Evolutionary conservation across 371 early-diverging fungal species (phyloP).

Genomic region (Fennellomyces sp.): DNA sequence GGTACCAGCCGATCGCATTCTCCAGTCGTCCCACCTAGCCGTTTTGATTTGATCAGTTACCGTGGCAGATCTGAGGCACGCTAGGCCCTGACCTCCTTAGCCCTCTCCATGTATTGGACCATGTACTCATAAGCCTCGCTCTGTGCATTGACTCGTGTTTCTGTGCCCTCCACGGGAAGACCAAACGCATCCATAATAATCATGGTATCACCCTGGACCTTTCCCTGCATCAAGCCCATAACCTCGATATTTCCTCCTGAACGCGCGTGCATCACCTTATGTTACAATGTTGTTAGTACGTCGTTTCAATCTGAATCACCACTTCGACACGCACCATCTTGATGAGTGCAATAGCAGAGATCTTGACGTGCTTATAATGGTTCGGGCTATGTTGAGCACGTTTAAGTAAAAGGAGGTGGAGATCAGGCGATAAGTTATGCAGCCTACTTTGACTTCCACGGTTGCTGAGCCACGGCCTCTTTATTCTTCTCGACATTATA

Average conservation of each 20-base stretch:
- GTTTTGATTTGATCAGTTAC: no score
- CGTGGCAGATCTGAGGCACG: no score
- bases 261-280: conserved; percentile 93
- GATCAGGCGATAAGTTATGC: background rate
- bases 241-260: conserved; percentile 96
- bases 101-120: conserved; percentile 88
- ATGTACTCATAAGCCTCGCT: conserved; percentile 96
- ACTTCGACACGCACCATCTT: no score
- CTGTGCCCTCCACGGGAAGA: conserved; percentile 97
- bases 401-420: background rate
- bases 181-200: conserved; percentile 96
- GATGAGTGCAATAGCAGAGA: conserved; percentile 94
- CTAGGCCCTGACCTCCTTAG: conserved; percentile 65
- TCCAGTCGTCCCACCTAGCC: conserved; percentile 93
- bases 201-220: conserved; percentile 86
- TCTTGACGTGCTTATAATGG: conserved; percentile 88
- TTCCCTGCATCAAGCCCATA: conserved; percentile 98
- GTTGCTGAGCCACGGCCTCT: conserved; percentile 62
- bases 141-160: conserved; percentile 98
- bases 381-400: no score
- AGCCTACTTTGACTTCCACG: conserved; percentile 85
- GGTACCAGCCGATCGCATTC: conserved; percentile 98
- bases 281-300: no score
- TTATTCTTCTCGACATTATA: conserved; percentile 76
- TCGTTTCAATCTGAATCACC: no score